Base-by-base conservation (phyloP, 441 rosid species). In the Gossypium gossypioides region DNA sequence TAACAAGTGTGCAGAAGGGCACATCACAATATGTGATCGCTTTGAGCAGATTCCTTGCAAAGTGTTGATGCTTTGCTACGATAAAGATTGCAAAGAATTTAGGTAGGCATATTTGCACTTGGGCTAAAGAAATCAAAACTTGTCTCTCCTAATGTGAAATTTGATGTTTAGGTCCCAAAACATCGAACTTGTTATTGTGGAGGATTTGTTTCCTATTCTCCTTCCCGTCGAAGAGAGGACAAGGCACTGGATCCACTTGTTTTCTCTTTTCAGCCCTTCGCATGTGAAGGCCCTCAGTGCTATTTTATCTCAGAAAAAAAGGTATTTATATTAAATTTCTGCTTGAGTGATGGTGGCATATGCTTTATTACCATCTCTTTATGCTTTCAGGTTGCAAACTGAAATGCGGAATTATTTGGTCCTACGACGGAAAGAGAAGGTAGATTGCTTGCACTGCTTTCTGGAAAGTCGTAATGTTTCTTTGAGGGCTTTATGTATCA, bases 21-120 rank as follows among this genome's bases (percentile, higher is more conserved):
- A 32, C 78, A 80, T 88, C 89, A 77, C 80, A 72, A 78, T 83
- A 52, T 74, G 78, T 72, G 84, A 87, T 78, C 79, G 78, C 63
- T 88, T 89, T 85, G 98, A 95, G 84, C 88, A 83, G 78, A 91
- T 92, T 86, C 91, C 93, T 37, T 85, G 98, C 84, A 88, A 89
- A 86, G 79, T 88, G 66, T 76, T 91, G 82, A 80, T 86, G 93
- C 97, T 95, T 57, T 89, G 84, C 77, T 87, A 82, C 78, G 92
- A 89, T 75, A 91, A 88, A 81, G 91, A 88, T 83, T 89, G 88
- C 76, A 86, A 86, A 80, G 95, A 89, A 68, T 88, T 90, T 81
- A 86, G 92, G 98, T 92, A 58, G 72, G 84, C 50, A 67, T 34
- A 48, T 68, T 78, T 61, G 21, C 82, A 55, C 66, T 67, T 75